Percentiles rank a stretch among this genome's conserved stretches.
phyloP scores from a whole-genome alignment of 257 asterid genomes.

The Lycium ferocissimum region DNA sequence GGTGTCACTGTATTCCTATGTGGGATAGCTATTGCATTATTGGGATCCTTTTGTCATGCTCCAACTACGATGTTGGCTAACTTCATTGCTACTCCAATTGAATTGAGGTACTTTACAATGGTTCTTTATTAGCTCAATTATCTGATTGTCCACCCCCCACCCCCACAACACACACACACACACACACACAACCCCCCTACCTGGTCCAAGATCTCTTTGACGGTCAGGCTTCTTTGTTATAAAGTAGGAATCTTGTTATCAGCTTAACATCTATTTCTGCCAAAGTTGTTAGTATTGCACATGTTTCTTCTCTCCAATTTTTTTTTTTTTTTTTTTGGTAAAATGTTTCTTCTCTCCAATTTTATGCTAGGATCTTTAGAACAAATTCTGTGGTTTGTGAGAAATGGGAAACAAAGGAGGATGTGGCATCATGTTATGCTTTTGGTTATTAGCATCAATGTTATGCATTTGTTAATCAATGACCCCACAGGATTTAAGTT shows the following conservation, averaged over 20 bases:
- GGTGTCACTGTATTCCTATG: constrained; percentile 92
- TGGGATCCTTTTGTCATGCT: constrained; percentile 82
- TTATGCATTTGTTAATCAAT: background rate
- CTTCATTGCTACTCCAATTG: constrained; percentile 87
- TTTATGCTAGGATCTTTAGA: background rate
- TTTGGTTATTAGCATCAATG: background rate
- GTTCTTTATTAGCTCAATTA: constrained; percentile 1
- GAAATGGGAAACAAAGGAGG: background rate
- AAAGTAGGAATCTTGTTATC: background rate
- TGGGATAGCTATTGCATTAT: constrained; percentile 77
- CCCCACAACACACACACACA: too few species aligned
- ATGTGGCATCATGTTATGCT: constrained; percentile 3
- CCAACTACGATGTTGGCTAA: constrained; percentile 94
- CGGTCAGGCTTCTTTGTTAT: background rate
- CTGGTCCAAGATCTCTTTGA: background rate
- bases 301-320: background rate
- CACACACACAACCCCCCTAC: too few species aligned
- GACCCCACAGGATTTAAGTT: background rate
- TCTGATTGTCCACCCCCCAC: background rate
- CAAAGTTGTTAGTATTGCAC: background rate
- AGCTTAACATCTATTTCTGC: background rate
- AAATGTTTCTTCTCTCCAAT: background rate
- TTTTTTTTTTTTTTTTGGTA: too few species aligned
- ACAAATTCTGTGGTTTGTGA: constrained; percentile 11
- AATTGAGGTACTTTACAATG: constrained; percentile 57